Base-by-base conservation (phyloP, 768 basidiomycete species). In the Rossbeevera mucosa region DNA sequence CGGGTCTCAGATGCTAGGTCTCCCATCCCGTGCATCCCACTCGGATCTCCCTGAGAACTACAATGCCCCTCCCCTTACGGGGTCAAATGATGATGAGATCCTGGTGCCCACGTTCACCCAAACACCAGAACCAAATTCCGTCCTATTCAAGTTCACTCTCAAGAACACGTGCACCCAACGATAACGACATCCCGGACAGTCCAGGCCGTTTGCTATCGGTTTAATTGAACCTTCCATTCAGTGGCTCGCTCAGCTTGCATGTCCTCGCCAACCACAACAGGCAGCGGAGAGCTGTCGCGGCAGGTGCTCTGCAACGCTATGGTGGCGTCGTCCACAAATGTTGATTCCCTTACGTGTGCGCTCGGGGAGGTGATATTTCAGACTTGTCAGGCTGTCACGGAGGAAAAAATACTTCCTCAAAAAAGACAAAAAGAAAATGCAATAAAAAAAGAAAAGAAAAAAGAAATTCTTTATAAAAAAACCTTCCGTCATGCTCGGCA, bases 21-120 rank as follows among this genome's bases (percentile, higher is more conserved):
- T n/a, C 8, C 38, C 31, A 59, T 44, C 36, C 44, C 31, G 43
- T 51, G 53, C 44, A 53, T 14, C 38, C 28, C 9, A 28, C 56
- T 63, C 64, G 65, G 64, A 65, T 65, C 64, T 65, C 58, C 53
- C 60, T 67, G 65, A 67, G 64, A 64, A 64, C 42, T 49, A 33
- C n/a, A n/a, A n/a, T 40, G 36, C 18, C 49, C 49, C 46, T 6
- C 52, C 46, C 46, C 20, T 44, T 58, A 58, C 51, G 49, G 62
- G 56, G 56, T 50, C 30, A 52, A 30, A 51, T 58, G 56, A 63
- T 38, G 36, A 38, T 62, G 61, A 56, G 53, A 60, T n/a, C n/a
- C n/a, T n/a, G n/a, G 26, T 14, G 56, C 52, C 53, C 57, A 51
- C 60, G 48, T 48, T 52, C 44, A 59, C 61, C 61, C 57, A 61